These are phyloP conservation scores for Blastobotrys muscicola DNA, from an alignment of 805 yeast genomes.

Conservation along the genomic window DNA sequence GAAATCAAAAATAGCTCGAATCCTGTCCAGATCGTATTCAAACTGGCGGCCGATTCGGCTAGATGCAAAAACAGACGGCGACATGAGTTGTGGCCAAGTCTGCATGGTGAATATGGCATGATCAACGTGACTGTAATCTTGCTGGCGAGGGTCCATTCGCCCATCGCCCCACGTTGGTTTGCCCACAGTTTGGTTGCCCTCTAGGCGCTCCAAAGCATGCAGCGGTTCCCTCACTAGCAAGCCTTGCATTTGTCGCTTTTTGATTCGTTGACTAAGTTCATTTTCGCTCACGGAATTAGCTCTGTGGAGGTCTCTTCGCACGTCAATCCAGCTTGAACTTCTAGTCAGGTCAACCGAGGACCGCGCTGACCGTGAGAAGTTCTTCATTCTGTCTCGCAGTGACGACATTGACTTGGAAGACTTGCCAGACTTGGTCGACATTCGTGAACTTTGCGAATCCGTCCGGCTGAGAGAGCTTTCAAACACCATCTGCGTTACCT, in stretches of 20 bases:
- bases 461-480: slow-evolving; percentile 1
- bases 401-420: slow-evolving; percentile 15
- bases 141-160: slow-evolving; percentile 8
- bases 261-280: slow-evolving; percentile 61
- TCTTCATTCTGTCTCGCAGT: background rate
- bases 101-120: slow-evolving; percentile 24
- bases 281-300: slow-evolving; percentile 57
- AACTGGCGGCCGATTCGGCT: slow-evolving; percentile 46
- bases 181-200: slow-evolving; percentile 22
- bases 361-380: background rate
- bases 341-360: background rate
- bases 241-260: slow-evolving; percentile 44
- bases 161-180: slow-evolving; percentile 12
- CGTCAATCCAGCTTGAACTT: slow-evolving; percentile 39
- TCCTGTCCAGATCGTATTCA: slow-evolving; percentile 43
- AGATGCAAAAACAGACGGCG: slow-evolving; percentile 46
- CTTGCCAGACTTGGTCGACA: slow-evolving; percentile 14
- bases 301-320: slow-evolving; percentile 55
- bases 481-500: no score
- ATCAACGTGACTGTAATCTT: slow-evolving; percentile 23
- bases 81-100: slow-evolving; percentile 32
- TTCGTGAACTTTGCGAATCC: slow-evolving; percentile 5
- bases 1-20: slow-evolving; percentile 57
- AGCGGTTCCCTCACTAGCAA: slow-evolving; percentile 54
- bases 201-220: slow-evolving; percentile 7